These are phyloP conservation scores for Davidsoniella australis DNA, from an alignment of 2,329 filamentous ascomycete species.

Conservation along the genomic window DNA sequence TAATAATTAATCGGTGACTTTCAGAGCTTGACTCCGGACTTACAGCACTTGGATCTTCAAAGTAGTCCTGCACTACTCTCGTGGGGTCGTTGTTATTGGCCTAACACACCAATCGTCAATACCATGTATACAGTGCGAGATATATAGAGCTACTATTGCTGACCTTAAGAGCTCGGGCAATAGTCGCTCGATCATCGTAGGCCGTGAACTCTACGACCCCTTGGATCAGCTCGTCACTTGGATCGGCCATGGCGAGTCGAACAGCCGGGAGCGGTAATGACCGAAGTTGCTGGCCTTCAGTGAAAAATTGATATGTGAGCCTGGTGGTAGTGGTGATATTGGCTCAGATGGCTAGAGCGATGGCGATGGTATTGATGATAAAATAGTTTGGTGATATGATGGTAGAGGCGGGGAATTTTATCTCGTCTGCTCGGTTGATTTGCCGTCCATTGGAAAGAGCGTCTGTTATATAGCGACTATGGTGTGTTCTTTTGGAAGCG, in stretches of 20 bases:
- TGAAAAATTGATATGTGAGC: no score
- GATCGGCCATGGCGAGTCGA: no score
- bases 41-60: constrained; percentile 5
- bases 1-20: neutral
- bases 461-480: neutral
- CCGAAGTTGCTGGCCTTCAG: no score
- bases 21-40: neutral
- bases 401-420: no score
- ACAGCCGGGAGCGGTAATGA: no score
- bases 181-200: constrained; percentile 1
- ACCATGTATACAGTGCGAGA: neutral
- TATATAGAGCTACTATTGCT: neutral
- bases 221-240: neutral
- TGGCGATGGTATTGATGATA: no score
- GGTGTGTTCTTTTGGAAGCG: no score
- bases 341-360: no score
- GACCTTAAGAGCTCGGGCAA: constrained; percentile 7
- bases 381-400: no score
- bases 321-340: no score
- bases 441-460: no score
- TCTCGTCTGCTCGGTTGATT: no score
- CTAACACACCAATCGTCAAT: neutral
- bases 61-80: constrained; percentile 11
- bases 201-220: constrained; percentile 10
- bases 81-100: constrained; percentile 8